Conservation (phyloP, 1,284 basidiomycete genomes). For the Trametes versicolor region DNA sequence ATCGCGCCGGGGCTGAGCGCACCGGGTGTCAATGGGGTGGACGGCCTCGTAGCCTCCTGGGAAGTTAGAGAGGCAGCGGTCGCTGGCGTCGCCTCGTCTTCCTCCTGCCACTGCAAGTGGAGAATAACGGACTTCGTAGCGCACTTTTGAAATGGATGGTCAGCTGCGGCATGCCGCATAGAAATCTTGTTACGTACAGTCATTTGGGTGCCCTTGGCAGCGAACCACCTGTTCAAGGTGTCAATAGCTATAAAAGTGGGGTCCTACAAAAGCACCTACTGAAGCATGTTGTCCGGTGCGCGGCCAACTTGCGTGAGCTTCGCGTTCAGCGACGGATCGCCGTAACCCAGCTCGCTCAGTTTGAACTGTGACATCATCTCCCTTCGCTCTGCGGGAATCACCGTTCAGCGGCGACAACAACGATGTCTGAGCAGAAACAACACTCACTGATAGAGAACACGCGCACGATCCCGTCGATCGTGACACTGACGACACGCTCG, state of each 20-base stretch:
- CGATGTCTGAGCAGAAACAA: background rate
- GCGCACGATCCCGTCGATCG: slow-evolving; percentile 91
- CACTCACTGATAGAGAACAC: slow-evolving; percentile 88
- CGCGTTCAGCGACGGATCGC: slow-evolving; percentile 69
- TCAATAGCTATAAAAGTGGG: slow-evolving; percentile 2
- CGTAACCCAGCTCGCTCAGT: slow-evolving; percentile 79
- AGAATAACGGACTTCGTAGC: slow-evolving; percentile 90
- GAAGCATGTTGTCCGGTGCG: slow-evolving; percentile 85
- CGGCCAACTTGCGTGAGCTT: slow-evolving; percentile 79
- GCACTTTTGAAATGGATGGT: slow-evolving; percentile 59
- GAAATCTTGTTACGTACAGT: slow-evolving; percentile 60
- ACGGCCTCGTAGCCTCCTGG: slow-evolving; percentile 33
- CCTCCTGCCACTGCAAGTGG: slow-evolving; percentile 89
- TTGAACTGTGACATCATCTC: slow-evolving; percentile 95
- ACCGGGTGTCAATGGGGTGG: slow-evolving; percentile 37
- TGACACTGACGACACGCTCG: slow-evolving; percentile 86
- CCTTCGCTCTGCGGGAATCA: slow-evolving; percentile 59
- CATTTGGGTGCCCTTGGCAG: slow-evolving; percentile 90
- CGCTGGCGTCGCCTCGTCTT: slow-evolving; percentile 49
- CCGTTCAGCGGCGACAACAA: background rate
- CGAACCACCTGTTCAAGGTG: slow-evolving; percentile 74
- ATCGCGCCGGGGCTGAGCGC: slow-evolving; percentile 37
- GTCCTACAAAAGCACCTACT: slow-evolving; percentile 54
- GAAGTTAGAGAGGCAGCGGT: slow-evolving; percentile 26
- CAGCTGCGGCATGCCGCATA: background rate